phyloP scores from a whole-genome alignment of 148 eudicot species.

The Nyssa sinensis region DNA sequence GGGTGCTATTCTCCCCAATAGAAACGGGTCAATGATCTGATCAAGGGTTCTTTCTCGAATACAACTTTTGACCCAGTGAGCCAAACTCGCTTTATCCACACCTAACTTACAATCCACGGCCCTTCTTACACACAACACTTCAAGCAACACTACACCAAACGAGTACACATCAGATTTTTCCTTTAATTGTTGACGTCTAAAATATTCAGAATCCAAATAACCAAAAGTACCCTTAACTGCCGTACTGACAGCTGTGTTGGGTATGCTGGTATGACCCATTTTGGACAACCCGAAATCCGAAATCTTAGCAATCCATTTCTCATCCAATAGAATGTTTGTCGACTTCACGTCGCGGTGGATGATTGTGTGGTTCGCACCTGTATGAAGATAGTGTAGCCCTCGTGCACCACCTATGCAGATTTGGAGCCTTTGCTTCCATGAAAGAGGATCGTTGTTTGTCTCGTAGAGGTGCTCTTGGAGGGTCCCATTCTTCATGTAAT shows the following conservation, averaged over 20 bases:
- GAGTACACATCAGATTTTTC: constrained; percentile 31
- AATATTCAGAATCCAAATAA: constrained; percentile 18
- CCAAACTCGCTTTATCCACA: no score
- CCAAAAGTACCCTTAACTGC: background rate
- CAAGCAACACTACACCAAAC: constrained; percentile 22
- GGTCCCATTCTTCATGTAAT: constrained; percentile 1
- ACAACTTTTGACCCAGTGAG: no score
- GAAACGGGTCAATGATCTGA: constrained; percentile 15
- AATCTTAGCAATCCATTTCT: constrained; percentile 19
- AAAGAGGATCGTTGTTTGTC: background rate
- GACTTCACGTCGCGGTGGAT: constrained; percentile 16
- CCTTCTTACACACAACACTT: constrained; percentile 13
- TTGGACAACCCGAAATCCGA: constrained; percentile 3
- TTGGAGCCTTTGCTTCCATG: constrained; percentile 25
- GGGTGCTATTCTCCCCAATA: constrained; percentile 18
- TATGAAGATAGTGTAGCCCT: constrained; percentile 22
- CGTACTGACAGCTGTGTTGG: background rate
- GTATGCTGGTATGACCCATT: background rate
- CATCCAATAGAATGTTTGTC: constrained; percentile 11
- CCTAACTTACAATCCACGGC: no score
- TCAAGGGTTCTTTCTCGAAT: background rate
- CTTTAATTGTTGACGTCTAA: background rate
- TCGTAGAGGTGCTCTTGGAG: constrained; percentile 6
- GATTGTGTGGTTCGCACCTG: constrained; percentile 3
- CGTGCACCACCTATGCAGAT: constrained; percentile 16